These are phyloP conservation scores for Tolypocladium inflatum DNA, from an alignment of 2,329 filamentous ascomycete genomes.

Conservation along the genomic window DNA sequence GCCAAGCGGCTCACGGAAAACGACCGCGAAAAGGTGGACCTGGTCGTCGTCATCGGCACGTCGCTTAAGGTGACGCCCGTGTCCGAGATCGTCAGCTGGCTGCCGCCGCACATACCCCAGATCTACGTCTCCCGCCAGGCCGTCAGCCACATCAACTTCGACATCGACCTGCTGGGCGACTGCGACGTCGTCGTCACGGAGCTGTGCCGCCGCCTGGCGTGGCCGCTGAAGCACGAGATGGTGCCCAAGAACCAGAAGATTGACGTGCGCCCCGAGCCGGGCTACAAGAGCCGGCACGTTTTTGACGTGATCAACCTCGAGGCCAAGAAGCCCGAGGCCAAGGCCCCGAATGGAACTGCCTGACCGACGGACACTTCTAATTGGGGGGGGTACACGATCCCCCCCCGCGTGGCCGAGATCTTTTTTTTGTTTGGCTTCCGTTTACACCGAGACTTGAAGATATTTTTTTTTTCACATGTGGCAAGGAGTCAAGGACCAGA, in stretches of 20 bases:
- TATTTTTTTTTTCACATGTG: neutral
- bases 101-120: constrained; percentile 74
- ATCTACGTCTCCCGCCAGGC: constrained; percentile 83
- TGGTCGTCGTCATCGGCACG: constrained; percentile 93
- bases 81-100: constrained; percentile 75
- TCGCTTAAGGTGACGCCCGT: constrained; percentile 94
- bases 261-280: constrained; percentile 34
- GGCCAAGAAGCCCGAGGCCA: neutral
- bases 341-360: neutral
- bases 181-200: constrained; percentile 87
- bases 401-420: neutral
- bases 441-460: neutral
- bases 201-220: constrained; percentile 71
- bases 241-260: constrained; percentile 57
- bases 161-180: constrained; percentile 91
- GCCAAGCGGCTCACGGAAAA: constrained; percentile 69
- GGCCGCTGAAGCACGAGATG: constrained; percentile 78
- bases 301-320: constrained; percentile 17
- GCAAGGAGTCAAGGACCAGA: neutral
- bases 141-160: constrained; percentile 84
- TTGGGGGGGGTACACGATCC: neutral
- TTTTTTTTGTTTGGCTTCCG: neutral
- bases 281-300: constrained; percentile 25
- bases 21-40: constrained; percentile 71
- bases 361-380: neutral